A percentile compares a stretch with the other conserved stretches of the same genome.
These are phyloP conservation scores for Colletotrichum sp. DNA, from an alignment of 2,329 filamentous ascomycete genomes.

Conservation along the genomic window DNA sequence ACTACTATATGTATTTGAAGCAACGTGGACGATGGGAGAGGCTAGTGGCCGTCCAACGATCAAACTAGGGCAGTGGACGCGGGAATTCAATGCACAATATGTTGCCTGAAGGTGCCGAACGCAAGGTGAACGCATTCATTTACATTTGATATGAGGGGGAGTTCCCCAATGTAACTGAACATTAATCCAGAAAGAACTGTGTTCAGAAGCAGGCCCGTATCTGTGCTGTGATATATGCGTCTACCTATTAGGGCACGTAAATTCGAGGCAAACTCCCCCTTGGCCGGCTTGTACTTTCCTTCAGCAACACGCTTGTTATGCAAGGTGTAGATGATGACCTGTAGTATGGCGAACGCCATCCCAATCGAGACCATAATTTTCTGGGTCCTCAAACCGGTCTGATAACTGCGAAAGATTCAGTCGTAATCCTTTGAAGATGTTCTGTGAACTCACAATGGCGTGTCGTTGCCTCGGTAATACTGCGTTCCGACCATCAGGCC, in stretches of 20 bases:
- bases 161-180: not conserved
- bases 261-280: slow-evolving; percentile 16
- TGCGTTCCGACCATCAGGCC: slow-evolving; percentile 57
- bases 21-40: no score
- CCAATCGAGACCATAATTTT: slow-evolving; percentile 48
- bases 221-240: fast-evolving
- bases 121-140: no score
- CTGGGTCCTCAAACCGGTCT: slow-evolving; percentile 46
- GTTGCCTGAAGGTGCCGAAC: no score
- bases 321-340: slow-evolving; percentile 39
- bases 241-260: slow-evolving; percentile 12
- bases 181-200: not conserved
- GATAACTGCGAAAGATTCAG: slow-evolving; percentile 33
- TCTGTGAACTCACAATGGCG: slow-evolving; percentile 38
- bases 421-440: not conserved
- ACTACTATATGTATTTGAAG: no score
- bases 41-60: no score
- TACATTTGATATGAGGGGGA: no score
- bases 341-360: slow-evolving; percentile 41
- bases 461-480: slow-evolving; percentile 48
- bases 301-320: slow-evolving; percentile 37
- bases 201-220: not conserved
- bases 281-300: slow-evolving; percentile 21
- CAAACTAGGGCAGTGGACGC: no score
- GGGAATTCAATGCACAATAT: no score